Conservation (phyloP, 2,329 filamentous ascomycete genomes). For the Trichophyton schoenleinii region DNA sequence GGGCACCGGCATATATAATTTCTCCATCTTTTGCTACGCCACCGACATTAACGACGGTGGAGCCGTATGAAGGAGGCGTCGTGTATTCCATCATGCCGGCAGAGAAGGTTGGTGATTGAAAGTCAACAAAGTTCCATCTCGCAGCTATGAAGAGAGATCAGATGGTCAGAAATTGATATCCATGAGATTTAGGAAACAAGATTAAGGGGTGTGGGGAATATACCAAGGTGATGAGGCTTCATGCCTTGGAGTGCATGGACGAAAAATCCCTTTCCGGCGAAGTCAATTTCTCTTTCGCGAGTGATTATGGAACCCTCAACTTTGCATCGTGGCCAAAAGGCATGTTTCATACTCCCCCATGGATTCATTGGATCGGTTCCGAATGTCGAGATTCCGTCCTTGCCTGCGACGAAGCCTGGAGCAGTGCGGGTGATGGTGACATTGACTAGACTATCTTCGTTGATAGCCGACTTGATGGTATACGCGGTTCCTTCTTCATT, state of each 20-base stretch:
- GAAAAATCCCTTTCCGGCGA: constrained; percentile 68
- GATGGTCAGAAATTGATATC: constrained; percentile 7
- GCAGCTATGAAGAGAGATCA: constrained; percentile 42
- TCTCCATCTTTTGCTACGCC: constrained; percentile 70
- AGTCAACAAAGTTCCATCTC: constrained; percentile 86
- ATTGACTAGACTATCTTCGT: constrained; percentile 70
- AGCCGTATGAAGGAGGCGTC: constrained; percentile 84
- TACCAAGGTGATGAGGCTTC: constrained; percentile 93
- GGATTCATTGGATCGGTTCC: constrained; percentile 76
- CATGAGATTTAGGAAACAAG: background rate
- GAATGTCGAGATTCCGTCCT: constrained; percentile 70
- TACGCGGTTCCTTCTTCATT: constrained; percentile 73
- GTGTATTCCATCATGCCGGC: constrained; percentile 93
- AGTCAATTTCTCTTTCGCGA: constrained; percentile 65
- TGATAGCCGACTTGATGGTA: constrained; percentile 79
- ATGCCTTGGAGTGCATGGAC: constrained; percentile 86
- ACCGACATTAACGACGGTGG: constrained; percentile 70
- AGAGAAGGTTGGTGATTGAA: constrained; percentile 76
- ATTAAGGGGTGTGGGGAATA: constrained; percentile 13
- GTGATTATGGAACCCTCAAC: constrained; percentile 77
- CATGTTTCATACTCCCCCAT: constrained; percentile 86
- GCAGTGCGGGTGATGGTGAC: constrained; percentile 62
- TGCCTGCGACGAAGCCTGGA: constrained; percentile 74
- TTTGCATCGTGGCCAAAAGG: constrained; percentile 82
- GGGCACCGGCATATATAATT: constrained; percentile 59